These are phyloP conservation scores for Vachellia collinsii DNA, from an alignment of 306 rosid genomes.

Conservation along the genomic window DNA sequence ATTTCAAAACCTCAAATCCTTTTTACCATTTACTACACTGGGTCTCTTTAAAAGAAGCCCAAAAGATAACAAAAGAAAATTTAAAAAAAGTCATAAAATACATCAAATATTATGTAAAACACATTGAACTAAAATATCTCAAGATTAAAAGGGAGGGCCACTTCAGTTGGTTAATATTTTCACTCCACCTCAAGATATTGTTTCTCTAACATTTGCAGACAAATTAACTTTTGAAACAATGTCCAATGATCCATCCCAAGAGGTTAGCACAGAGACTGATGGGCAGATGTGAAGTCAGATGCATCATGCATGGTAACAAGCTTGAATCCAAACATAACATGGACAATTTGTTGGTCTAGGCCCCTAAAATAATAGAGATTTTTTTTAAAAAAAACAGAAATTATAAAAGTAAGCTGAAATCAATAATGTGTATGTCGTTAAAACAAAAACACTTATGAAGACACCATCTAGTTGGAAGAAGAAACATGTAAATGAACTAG, in stretches of 20 bases:
- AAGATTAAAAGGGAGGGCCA: background rate
- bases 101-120: background rate
- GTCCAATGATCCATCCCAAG: background rate
- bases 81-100: background rate
- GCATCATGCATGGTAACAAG: background rate
- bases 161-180: background rate
- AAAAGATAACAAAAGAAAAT: background rate
- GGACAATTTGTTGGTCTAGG: background rate
- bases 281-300: too few species aligned
- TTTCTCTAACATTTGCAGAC: background rate
- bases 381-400: background rate
- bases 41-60: background rate
- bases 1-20: background rate
- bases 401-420: background rate
- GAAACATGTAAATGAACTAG: slow-evolving; percentile 29
- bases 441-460: slow-evolving; percentile 3
- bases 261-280: background rate
- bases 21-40: background rate
- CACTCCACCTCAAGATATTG: background rate
- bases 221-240: background rate
- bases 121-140: background rate
- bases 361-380: background rate
- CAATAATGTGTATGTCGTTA: background rate
- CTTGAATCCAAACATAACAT: background rate
- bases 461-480: background rate